Conservation (phyloP, 2,329 filamentous ascomycete genomes). For the Hypoxylon sp. region DNA sequence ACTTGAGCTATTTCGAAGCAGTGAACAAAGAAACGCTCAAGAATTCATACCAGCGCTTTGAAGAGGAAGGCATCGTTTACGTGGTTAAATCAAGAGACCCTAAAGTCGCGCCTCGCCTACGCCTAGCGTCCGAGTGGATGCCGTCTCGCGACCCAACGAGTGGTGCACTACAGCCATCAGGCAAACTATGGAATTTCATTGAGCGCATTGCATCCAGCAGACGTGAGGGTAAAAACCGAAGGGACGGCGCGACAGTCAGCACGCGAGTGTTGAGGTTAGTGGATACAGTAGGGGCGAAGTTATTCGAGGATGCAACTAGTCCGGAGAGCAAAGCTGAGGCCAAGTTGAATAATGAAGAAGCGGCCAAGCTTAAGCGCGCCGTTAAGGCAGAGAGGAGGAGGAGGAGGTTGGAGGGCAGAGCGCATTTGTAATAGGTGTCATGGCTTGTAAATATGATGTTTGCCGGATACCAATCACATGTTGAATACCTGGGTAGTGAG, state of each 20-base stretch:
- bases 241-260: conserved; percentile 92
- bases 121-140: conserved; percentile 81
- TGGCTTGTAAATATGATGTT: conserved; percentile 21
- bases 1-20: conserved; percentile 96
- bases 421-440: conserved; percentile 58
- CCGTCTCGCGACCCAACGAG: conserved; percentile 75
- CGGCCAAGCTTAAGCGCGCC: conserved; percentile 59
- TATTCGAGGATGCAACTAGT: conserved; percentile 74
- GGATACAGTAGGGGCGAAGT: conserved; percentile 76
- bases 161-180: conserved; percentile 75
- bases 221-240: conserved; percentile 93
- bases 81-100: conserved; percentile 77
- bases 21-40: conserved; percentile 98
- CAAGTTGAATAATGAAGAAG: conserved; percentile 67
- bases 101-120: conserved; percentile 73
- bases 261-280: conserved; percentile 83
- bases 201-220: conserved; percentile 87
- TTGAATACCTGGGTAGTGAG: not conserved
- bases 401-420: conserved; percentile 65
- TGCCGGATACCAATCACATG: conserved; percentile 8
- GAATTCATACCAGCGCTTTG: conserved; percentile 89
- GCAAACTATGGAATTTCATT: conserved; percentile 91
- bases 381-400: conserved; percentile 64
- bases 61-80: conserved; percentile 90
- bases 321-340: conserved; percentile 57